Base-by-base conservation (phyloP, 257 asterid genomes). In the Cruciata laevipes region DNA sequence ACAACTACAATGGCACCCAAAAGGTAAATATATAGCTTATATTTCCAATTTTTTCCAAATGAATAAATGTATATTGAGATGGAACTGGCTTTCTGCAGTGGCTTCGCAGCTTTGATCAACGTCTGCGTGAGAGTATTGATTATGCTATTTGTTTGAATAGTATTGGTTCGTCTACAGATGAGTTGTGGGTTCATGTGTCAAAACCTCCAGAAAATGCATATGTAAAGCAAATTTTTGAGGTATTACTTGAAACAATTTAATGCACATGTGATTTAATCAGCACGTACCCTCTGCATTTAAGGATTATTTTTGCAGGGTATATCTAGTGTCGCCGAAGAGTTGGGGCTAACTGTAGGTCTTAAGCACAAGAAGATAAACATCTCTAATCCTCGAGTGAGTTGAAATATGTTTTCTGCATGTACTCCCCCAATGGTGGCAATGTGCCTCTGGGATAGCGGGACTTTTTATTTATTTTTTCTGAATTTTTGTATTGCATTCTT, bases 311-410 rank as follows among this genome's bases (percentile, higher is more conserved):
- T 87, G 71, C 90, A 92, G 99, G 90, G 87, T 74, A 82, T 94
- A 63, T 90, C 95, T 73, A 78, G 76, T 61, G 96, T 90, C 31
- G 89, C 95, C n/a, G 80, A 82, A 68, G 89, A 90, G 74, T 70
- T 83, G 81, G 99, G 95, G 73, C 81, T 90, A 73, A 79, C 86
- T 67, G 87, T 94, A 74, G 92, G 87, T 58, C 78, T 94, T 74
- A 94, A 90, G 86, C 99, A 94, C 96, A 90, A 94, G 82, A 90
- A 90, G 82, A 94, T 94, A 67, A 94, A 94, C 86, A 88, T 94
- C 73, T 94, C 99, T 24, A 85, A 91, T 80, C 83, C 95, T 75
- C 87, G 99, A 82, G 99, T 91, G 83, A 85, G 96, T 80, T 53
- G 53, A 62, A 53, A 13, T 53, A 51, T 53, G 8, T 33, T 11